These are phyloP conservation scores for Ploettnerulaceae sp. DNA, from an alignment of 2,329 filamentous ascomycete species.

Conservation along the genomic window DNA sequence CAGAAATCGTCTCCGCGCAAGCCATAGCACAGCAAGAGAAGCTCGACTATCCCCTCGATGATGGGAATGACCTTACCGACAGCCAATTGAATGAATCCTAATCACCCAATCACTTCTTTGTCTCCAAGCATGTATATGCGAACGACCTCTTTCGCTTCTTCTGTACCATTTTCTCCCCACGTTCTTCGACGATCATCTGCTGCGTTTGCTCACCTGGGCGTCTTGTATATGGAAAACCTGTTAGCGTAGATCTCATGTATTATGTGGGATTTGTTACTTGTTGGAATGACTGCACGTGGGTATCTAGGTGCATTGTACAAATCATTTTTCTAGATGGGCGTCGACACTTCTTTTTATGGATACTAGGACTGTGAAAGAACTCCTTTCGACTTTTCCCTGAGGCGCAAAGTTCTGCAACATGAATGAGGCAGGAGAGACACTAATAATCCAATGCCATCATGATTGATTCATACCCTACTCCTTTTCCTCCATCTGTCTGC, in stretches of 20 bases:
- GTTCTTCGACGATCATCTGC: conserved; percentile 23
- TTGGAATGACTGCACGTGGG: conserved; percentile 22
- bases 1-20: conserved; percentile 97
- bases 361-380: conserved; percentile 20
- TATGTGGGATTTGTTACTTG: conserved; percentile 20
- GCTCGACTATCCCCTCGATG: conserved; percentile 52
- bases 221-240: conserved; percentile 32
- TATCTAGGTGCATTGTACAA: conserved; percentile 28
- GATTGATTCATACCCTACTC: conserved; percentile 7
- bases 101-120: conserved; percentile 5
- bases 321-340: conserved; percentile 21
- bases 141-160: conserved; percentile 29
- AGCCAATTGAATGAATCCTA: conserved; percentile 31
- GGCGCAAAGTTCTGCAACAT: conserved; percentile 15
- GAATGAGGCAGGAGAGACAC: conserved; percentile 14
- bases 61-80: conserved; percentile 43
- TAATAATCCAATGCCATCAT: conserved; percentile 20
- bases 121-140: conserved; percentile 7
- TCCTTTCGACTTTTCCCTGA: conserved; percentile 11
- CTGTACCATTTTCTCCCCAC: conserved; percentile 31
- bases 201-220: conserved; percentile 18
- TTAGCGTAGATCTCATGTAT: conserved; percentile 27
- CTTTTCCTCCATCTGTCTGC: neutral
- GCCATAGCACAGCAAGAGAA: conserved; percentile 94
- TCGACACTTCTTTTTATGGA: conserved; percentile 22